Conservation (phyloP, 1,284 basidiomycete species). For the Cutaneotrichosporon mucoides region DNA sequence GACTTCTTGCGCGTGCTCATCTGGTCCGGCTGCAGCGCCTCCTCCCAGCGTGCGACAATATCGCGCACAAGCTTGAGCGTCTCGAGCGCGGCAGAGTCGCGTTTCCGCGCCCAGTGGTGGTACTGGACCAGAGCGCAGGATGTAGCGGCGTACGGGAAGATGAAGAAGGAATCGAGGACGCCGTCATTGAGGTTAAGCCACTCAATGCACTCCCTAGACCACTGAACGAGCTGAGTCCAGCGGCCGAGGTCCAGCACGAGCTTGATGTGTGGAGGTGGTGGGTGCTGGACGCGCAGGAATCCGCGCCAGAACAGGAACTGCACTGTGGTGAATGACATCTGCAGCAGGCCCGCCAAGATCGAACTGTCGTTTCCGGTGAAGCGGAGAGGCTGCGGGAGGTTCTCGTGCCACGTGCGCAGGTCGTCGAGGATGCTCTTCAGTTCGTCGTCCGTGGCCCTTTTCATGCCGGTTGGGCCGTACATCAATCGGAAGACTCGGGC, state of each 20-base stretch:
- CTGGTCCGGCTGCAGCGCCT: conserved; percentile 60
- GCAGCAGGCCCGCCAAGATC: conserved; percentile 61
- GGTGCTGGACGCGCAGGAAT: conserved; percentile 90
- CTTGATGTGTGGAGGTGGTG: conserved; percentile 76
- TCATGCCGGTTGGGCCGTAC: conserved; percentile 74
- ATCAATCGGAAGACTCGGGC: conserved; percentile 86
- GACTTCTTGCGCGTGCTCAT: conserved; percentile 83
- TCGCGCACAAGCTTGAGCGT: conserved; percentile 75
- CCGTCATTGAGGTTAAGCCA: conserved; percentile 80
- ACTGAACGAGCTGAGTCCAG: conserved; percentile 68
- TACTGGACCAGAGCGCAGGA: conserved; percentile 74
- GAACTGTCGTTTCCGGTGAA: conserved; percentile 65
- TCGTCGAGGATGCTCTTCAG: conserved; percentile 66
- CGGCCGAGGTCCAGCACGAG: conserved; percentile 73
- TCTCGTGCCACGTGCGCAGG: conserved; percentile 64
- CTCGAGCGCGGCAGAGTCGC: conserved; percentile 66
- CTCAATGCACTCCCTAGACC: conserved; percentile 76
- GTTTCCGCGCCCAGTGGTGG: conserved; percentile 66
- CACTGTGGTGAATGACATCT: conserved; percentile 78
- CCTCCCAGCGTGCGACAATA: conserved; percentile 77
- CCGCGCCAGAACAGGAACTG: conserved; percentile 74
- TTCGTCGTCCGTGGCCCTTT: conserved; percentile 71
- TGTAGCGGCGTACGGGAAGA: conserved; percentile 82
- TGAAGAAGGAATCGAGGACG: conserved; percentile 78
- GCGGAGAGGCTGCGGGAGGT: conserved; percentile 67